Evolutionary conservation across 106 monocot species (phyloP).

Genomic region (Platanthera guangdongensis): DNA sequence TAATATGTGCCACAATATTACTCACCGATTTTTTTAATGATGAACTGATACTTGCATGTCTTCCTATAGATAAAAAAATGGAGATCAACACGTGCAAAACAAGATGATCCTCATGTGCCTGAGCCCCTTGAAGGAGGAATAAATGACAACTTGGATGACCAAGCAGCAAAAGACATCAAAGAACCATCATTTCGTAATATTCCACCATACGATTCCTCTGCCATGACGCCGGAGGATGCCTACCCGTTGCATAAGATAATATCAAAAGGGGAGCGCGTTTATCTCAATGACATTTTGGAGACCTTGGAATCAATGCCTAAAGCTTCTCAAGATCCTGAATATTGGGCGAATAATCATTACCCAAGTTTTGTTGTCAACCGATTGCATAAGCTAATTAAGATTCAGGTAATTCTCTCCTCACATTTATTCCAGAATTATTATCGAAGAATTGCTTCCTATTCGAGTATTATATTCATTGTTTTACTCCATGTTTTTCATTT

Average conservation of each 20-base stretch:
- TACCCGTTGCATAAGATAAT: conserved; percentile 68
- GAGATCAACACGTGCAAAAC: conserved; percentile 24
- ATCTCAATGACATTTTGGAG: conserved; percentile 51
- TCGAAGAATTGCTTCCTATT: neutral
- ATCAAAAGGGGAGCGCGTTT: conserved; percentile 29
- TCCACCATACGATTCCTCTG: conserved; percentile 63
- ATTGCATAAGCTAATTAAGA: conserved; percentile 35
- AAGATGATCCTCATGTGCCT: conserved; percentile 23
- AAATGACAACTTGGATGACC: conserved; percentile 13
- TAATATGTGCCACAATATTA: neutral
- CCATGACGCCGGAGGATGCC: conserved; percentile 46
- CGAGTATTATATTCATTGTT: neutral
- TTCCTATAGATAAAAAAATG: conserved; percentile 36
- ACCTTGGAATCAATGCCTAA: conserved; percentile 26
- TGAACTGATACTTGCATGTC: neutral
- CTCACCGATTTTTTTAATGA: neutral
- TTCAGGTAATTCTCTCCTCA: conserved; percentile 36
- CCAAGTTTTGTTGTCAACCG: conserved; percentile 74
- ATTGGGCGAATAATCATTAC: conserved; percentile 44
- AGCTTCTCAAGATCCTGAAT: conserved; percentile 10
- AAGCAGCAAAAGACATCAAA: conserved; percentile 13
- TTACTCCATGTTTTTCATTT: neutral
- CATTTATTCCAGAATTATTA: neutral
- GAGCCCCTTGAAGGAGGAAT: conserved; percentile 19
- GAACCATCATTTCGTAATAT: conserved; percentile 29